Base-by-base conservation (phyloP, 768 basidiomycete species). In the Tephrocybe sp. region DNA sequence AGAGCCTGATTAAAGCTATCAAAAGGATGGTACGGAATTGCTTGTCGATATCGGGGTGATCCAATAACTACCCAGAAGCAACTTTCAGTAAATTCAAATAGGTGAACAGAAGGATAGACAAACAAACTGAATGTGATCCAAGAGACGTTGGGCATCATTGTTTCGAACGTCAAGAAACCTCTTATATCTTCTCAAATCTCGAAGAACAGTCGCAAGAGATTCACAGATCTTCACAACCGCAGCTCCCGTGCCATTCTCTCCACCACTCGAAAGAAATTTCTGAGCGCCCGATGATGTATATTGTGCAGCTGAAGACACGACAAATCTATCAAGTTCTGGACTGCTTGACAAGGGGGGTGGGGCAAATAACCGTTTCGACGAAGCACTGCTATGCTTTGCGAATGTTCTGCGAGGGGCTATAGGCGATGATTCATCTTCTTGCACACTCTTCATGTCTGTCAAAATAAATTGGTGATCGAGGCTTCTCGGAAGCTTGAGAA, bases 1-100 rank as follows among this genome's bases (percentile, higher is more conserved):
- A 62, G 12, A 71, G 60, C 4, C 59, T 58, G 9, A 59, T 38
- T 8, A 65, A 46, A 19, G 62, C 58, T 4, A 52, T 42, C 6
- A 59, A 41, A 13, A 66, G 40, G 16, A 39, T 55, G 0, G n/a
- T 43, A 30, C 59, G 53, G 11, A 59, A 41, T 11, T 5, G 17
- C 22, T 36, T 2, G 14, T 52, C 45, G 1, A 55, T 41, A 14
- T 39, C 23, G 17, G 53, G 52, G 35, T 56, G 48, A 44, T 64
- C 62, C 17, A 64, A 43, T 14, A 52, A 16, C 57, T 58, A 17
- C 26, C 3, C 26, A 26, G 26, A 26, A 34, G n/a, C 26, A n/a
- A 13, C 35, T 36, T 36, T 36, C 35, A 36, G 14, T 36, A 17
- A 3, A 4, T 17, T 36, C 35, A 26, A 42, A 23, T 1, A 46